phyloP scores from a whole-genome alignment of 2,329 filamentous ascomycete genomes.

The Nemania abortiva region DNA sequence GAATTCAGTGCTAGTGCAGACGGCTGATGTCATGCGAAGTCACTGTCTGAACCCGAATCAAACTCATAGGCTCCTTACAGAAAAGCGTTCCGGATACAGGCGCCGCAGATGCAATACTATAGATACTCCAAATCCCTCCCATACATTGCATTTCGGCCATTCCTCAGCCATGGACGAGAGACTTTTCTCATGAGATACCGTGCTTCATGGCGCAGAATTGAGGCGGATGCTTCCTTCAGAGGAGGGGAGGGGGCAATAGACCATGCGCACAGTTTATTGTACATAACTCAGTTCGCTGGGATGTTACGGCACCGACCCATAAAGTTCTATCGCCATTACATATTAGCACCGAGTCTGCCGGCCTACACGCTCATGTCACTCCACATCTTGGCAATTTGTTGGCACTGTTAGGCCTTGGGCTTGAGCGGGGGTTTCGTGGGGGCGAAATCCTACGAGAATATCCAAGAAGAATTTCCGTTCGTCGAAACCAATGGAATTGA shows the following conservation, averaged over 20 bases:
- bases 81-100: slow-evolving; percentile 16
- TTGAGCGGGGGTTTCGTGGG: slow-evolving; percentile 46
- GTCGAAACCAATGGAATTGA: slow-evolving; percentile 31
- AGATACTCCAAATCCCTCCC: slow-evolving; percentile 1
- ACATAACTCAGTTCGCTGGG: slow-evolving; percentile 23
- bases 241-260: not conserved
- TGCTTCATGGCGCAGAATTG: slow-evolving; percentile 8
- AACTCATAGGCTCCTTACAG: slow-evolving; percentile 11
- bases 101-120: slow-evolving; percentile 21
- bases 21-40: not conserved
- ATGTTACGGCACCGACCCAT: slow-evolving; percentile 20
- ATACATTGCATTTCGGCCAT: slow-evolving; percentile 17
- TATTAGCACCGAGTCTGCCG: slow-evolving; percentile 23
- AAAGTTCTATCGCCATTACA: slow-evolving; percentile 20
- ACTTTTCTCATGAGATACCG: slow-evolving; percentile 5
- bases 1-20: not conserved
- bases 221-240: slow-evolving; percentile 15
- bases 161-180: slow-evolving; percentile 1
- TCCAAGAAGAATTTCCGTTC: slow-evolving; percentile 13
- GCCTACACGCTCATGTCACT: slow-evolving; percentile 25
- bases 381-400: slow-evolving; percentile 39
- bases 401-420: slow-evolving; percentile 34
- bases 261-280: slow-evolving; percentile 20
- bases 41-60: not conserved
- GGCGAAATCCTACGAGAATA: slow-evolving; percentile 46